A percentile compares a stretch with the other conserved stretches of the same genome.
These are phyloP conservation scores for Alternaria metachromatica DNA, from an alignment of 2,329 filamentous ascomycete species.

Conservation along the genomic window DNA sequence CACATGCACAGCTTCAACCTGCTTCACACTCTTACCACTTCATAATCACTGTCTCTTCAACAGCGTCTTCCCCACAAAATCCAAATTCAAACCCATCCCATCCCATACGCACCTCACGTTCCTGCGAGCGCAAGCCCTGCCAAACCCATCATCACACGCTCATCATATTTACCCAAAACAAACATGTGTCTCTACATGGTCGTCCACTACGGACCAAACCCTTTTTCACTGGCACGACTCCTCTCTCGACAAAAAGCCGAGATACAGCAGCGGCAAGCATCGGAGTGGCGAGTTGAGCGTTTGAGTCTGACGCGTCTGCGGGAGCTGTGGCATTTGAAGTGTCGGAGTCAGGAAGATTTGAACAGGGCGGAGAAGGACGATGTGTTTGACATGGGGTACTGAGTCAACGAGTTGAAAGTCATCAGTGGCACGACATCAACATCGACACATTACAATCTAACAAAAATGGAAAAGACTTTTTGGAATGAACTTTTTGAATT, in stretches of 20 bases:
- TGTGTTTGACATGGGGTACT: not conserved
- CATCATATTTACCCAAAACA: too few relatives aligned
- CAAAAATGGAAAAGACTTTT: not conserved
- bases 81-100: too few relatives aligned
- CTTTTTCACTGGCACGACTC: not conserved
- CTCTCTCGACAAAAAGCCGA: not conserved
- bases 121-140: too few relatives aligned
- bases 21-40: too few relatives aligned
- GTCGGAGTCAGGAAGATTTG: not conserved
- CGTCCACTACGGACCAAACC: not conserved
- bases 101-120: too few relatives aligned
- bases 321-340: not conserved
- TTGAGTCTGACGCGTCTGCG: not conserved
- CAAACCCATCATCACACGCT: too few relatives aligned
- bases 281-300: not conserved
- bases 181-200: not conserved
- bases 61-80: too few relatives aligned
- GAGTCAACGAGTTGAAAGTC: not conserved
- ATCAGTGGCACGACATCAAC: not conserved
- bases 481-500: slow-evolving; percentile 32
- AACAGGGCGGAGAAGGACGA: not conserved
- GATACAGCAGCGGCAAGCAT: not conserved
- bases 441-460: not conserved
- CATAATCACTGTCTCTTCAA: too few relatives aligned
- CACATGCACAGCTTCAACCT: too few relatives aligned